Percentiles rank a stretch among this genome's conserved stretches.
Evolutionary conservation across 176 grass and related monocot species (phyloP).

Genomic region (Calamus simplicifolius): DNA sequence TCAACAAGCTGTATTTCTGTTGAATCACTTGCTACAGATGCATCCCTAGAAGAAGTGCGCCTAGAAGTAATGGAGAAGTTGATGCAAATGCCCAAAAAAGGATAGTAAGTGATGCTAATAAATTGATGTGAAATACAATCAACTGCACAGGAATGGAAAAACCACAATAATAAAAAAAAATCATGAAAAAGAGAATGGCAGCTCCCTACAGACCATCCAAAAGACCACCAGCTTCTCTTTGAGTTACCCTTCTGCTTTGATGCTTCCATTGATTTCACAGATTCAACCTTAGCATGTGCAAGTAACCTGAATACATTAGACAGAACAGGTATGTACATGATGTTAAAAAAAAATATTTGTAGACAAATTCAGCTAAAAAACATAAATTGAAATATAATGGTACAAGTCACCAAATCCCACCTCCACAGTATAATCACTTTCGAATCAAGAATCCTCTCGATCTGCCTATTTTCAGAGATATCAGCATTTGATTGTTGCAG

Average conservation of each 20-base stretch:
- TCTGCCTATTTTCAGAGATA: constrained; percentile 73
- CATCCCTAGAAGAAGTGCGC: constrained; percentile 27
- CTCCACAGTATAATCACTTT: constrained; percentile 98
- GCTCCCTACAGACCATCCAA: constrained; percentile 45
- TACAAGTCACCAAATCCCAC: constrained; percentile 19
- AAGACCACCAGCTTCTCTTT: constrained; percentile 92
- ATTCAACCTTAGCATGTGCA: constrained; percentile 95
- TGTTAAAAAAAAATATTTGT: no score
- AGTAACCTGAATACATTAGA: constrained; percentile 53
- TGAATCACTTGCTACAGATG: constrained; percentile 33
- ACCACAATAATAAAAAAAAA: no score
- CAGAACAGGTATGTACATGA: no score
- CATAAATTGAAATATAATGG: no score
- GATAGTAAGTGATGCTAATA: no score
- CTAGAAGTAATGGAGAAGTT: constrained; percentile 11
- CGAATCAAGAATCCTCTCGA: constrained; percentile 81
- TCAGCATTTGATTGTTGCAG: constrained; percentile 74
- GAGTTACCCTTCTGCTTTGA: constrained; percentile 53
- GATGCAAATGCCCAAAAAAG: no score
- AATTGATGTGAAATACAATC: no score
- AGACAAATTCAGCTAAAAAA: no score
- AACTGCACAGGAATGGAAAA: no score
- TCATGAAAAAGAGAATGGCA: no score
- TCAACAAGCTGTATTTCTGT: constrained; percentile 50
- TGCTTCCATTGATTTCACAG: constrained; percentile 71